Base-by-base conservation (phyloP, 176 grass and related monocot genomes). In the Avena eriantha region DNA sequence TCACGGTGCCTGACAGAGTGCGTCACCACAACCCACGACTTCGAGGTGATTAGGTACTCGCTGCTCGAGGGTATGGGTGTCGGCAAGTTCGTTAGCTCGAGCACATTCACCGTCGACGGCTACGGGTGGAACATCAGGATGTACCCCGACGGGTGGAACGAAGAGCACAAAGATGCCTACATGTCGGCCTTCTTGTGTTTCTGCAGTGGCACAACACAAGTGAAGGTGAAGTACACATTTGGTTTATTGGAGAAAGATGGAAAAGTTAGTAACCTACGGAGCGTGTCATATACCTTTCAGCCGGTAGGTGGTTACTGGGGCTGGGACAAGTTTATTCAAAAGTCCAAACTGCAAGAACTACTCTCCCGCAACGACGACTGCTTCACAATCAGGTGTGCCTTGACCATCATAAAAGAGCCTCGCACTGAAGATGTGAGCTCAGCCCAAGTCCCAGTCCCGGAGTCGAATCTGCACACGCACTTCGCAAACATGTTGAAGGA, bases 111-210 rank as follows among this genome's bases (percentile, higher is more conserved):
- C 1, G 39, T 46, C 21, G 0, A 10, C 0, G 21, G 69, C 69
- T 23, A 47, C 2, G 21, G 0, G 11, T 47, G 41, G 11, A 23
- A 23, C 0, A 23, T 73, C 69, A 73, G 2, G 11, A 15, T 73
- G 0, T 73, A 47, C 5, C 69, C 41, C 7, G 69, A 73, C 23
- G 69, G 69, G 0, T 47, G 1, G 19, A 45, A 7, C 4, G 21
- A 72, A 19, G 69, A 47, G 5, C 4, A 46, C 1, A 35, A 36
- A 18, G 39, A 1, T 23, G 21, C 1, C 10, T 45, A 71, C 36
- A 1, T 72, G 69, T 3, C 19, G 0, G 35, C 1, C 35, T n/a
- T n/a, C 35, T n/a, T 70, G 19, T 0, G 4, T 0, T 1, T 13
- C 18, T n/a, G 19, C 19, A 12, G 68, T n/a, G 36, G 4, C 1